A percentile compares a stretch with the other conserved stretches of the same genome.
Evolutionary conservation across 2,329 filamentous ascomycete genomes (phyloP).

Genomic region (Cercospora citrullina): DNA sequence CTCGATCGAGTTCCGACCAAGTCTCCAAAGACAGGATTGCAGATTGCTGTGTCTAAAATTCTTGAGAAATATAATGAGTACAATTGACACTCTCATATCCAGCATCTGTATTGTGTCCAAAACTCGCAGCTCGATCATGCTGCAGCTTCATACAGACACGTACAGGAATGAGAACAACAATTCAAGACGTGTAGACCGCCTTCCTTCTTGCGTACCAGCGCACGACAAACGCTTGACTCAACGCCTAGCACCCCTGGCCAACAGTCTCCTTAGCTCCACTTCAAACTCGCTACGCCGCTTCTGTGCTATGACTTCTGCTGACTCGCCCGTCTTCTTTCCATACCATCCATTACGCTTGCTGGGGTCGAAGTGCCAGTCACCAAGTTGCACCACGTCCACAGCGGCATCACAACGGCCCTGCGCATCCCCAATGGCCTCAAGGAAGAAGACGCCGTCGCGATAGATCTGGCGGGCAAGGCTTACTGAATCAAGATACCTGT

Average conservation of each 20-base stretch:
- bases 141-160: not conserved
- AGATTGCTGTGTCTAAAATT: not conserved
- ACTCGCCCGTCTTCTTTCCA: not conserved
- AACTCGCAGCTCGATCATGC: not conserved
- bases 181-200: not conserved
- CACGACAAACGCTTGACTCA: not conserved
- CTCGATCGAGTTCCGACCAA: not conserved
- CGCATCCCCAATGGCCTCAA: conserved; percentile 31
- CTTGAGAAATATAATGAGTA: not conserved
- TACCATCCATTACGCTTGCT: not conserved
- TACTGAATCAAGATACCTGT: conserved; percentile 10
- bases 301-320: conserved; percentile 12
- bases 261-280: not conserved
- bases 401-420: conserved; percentile 31
- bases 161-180: not conserved
- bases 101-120: not conserved
- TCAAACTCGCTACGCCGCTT: conserved; percentile 18
- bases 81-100: not conserved
- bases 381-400: conserved; percentile 31
- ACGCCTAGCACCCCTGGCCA: not conserved
- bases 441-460: conserved; percentile 31
- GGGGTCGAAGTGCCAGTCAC: conserved; percentile 24
- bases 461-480: conserved; percentile 29
- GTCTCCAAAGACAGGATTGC: not conserved
- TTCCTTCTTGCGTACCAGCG: not conserved